Percentiles rank a stretch among this genome's conserved stretches.
Conservation (phyloP, 2,329 filamentous ascomycete genomes). For the Lecanicillium sp. region DNA sequence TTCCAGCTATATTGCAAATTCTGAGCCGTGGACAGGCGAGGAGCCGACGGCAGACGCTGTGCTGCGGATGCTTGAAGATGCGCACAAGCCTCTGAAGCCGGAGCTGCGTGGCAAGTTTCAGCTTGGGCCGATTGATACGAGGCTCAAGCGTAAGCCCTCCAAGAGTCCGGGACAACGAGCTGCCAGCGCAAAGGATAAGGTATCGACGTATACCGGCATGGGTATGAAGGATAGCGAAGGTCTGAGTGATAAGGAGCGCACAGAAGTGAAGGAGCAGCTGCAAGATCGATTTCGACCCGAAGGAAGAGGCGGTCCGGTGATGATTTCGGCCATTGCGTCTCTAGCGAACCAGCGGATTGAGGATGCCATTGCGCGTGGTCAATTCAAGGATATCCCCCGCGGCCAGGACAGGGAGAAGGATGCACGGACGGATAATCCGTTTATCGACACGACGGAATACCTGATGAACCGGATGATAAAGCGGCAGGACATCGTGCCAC, state of each 20-base stretch:
- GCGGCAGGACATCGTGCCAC: constrained; percentile 87
- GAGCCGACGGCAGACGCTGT: constrained; percentile 69
- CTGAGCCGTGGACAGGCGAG: constrained; percentile 63
- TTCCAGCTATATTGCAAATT: neutral
- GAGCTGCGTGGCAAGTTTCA: constrained; percentile 37
- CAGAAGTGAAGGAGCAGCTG: constrained; percentile 63
- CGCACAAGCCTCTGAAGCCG: constrained; percentile 58
- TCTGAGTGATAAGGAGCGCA: constrained; percentile 63
- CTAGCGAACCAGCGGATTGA: constrained; percentile 89
- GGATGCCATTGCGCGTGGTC: constrained; percentile 82
- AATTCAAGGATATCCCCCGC: constrained; percentile 76
- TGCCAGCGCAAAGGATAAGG: constrained; percentile 49
- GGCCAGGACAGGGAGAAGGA: constrained; percentile 79
- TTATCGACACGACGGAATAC: constrained; percentile 93
- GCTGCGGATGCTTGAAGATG: constrained; percentile 76
- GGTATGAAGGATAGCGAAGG: constrained; percentile 38
- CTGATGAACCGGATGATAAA: constrained; percentile 99
- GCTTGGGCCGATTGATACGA: constrained; percentile 43
- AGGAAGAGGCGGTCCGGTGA: constrained; percentile 64
- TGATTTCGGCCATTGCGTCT: constrained; percentile 68
- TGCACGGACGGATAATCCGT: constrained; percentile 73
- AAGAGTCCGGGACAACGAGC: constrained; percentile 37
- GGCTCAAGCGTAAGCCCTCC: constrained; percentile 31
- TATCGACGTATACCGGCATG: constrained; percentile 40
- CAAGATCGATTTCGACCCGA: constrained; percentile 72